These are phyloP conservation scores for Auricularia sp. DNA, from an alignment of 768 basidiomycete species.

Conservation along the genomic window DNA sequence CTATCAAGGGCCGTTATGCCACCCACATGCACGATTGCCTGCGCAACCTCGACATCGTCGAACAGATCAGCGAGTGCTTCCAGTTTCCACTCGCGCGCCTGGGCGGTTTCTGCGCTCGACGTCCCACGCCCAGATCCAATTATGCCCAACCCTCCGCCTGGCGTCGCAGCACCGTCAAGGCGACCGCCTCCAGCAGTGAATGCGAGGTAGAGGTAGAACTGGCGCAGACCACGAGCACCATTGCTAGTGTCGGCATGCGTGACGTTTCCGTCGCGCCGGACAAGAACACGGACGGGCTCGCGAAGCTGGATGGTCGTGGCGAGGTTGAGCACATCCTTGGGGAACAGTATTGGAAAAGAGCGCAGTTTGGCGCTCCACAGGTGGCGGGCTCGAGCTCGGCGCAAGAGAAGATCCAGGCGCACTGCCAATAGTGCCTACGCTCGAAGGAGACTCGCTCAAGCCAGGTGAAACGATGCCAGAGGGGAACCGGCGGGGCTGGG, in stretches of 20 bases:
- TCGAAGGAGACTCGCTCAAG: neutral
- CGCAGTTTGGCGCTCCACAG: slow-evolving; percentile 78
- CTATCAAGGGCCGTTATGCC: slow-evolving; percentile 79
- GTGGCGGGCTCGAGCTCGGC: slow-evolving; percentile 22
- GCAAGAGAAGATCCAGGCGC: slow-evolving; percentile 24
- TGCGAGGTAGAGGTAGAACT: slow-evolving; percentile 93
- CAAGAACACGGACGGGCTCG: slow-evolving; percentile 96
- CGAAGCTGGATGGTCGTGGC: slow-evolving; percentile 86
- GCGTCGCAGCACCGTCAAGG: slow-evolving; percentile 34
- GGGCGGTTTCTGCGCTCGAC: slow-evolving; percentile 70
- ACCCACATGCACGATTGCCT: slow-evolving; percentile 81
- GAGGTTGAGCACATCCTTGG: slow-evolving; percentile 94
- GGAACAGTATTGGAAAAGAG: slow-evolving; percentile 98
- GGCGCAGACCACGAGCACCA: slow-evolving; percentile 75
- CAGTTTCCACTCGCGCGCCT: slow-evolving; percentile 89
- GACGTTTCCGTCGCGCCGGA: slow-evolving; percentile 81
- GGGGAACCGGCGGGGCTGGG: slow-evolving; percentile 31
- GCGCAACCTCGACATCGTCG: slow-evolving; percentile 71
- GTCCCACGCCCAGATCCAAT: slow-evolving; percentile 81
- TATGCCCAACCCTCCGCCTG: slow-evolving; percentile 65
- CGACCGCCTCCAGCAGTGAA: slow-evolving; percentile 76
- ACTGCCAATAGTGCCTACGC: neutral
- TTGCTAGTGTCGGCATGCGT: slow-evolving; percentile 57
- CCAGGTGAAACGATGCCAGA: slow-evolving; percentile 18
- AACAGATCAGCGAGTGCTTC: slow-evolving; percentile 85